A percentile compares a stretch with the other conserved stretches of the same genome.
Conservation (phyloP, 2,329 filamentous ascomycete species). For the Colletotrichum sansevieriae region DNA sequence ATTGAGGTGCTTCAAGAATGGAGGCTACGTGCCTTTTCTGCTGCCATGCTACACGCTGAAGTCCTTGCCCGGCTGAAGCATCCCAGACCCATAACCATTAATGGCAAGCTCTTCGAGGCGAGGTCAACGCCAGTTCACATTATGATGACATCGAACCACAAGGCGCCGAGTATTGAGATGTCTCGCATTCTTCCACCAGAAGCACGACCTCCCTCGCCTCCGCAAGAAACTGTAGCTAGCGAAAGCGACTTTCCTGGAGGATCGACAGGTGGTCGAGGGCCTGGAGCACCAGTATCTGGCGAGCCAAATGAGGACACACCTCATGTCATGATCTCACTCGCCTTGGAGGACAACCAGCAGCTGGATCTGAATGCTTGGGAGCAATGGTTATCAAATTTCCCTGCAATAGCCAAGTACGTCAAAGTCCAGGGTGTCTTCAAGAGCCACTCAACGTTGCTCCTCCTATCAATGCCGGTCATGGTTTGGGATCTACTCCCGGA, state of each 20-base stretch:
- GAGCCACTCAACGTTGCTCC: slow-evolving; percentile 70
- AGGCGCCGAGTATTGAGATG: slow-evolving; percentile 69
- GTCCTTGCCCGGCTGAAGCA: slow-evolving; percentile 71
- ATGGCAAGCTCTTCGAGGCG: slow-evolving; percentile 69
- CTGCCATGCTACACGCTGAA: slow-evolving; percentile 72
- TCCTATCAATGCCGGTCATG: slow-evolving; percentile 70
- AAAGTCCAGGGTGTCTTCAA: slow-evolving; percentile 73
- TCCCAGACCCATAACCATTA: slow-evolving; percentile 68
- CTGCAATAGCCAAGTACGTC: slow-evolving; percentile 70
- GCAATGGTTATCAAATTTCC: slow-evolving; percentile 68
- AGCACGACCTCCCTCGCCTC: slow-evolving; percentile 54
- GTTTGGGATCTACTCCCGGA: slow-evolving; percentile 72
- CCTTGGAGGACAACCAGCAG: slow-evolving; percentile 68
- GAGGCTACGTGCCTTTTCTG: slow-evolving; percentile 67
- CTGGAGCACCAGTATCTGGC: slow-evolving; percentile 33
- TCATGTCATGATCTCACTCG: slow-evolving; percentile 72
- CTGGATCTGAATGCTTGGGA: slow-evolving; percentile 72
- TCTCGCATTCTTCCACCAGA: slow-evolving; percentile 54
- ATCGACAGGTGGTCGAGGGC: slow-evolving; percentile 28
- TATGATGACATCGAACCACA: slow-evolving; percentile 73
- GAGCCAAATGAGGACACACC: slow-evolving; percentile 69
- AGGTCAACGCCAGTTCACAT: slow-evolving; percentile 72
- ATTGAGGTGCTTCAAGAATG: slow-evolving; percentile 72
- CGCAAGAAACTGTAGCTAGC: slow-evolving; percentile 44
- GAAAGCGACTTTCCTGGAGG: slow-evolving; percentile 19